Base-by-base conservation (phyloP, 306 rosid species). In the Clitoria ternatea region DNA sequence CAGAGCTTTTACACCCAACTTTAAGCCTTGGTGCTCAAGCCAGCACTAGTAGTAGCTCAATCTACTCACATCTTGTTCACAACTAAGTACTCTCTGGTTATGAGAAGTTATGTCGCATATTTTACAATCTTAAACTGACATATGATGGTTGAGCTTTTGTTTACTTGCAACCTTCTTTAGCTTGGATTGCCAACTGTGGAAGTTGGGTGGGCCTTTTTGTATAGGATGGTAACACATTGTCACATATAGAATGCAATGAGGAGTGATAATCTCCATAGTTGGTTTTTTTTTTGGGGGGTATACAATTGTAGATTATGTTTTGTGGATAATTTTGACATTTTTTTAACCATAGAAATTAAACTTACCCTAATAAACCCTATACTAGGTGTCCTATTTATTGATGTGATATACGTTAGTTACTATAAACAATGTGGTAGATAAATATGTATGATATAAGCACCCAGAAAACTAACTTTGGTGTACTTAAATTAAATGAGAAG, bases 41-140 rank as follows among this genome's bases (percentile, higher is more conserved):
- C 45, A 87, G 99, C 88, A 83, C 90, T 68, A 85, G 96, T 66
- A 89, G 96, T 80, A 87, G 88, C 85, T 87, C 89, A 20, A 62
- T 80, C 44, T 81, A 86, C 81, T 87, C 91, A 29, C 78, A 84
- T 70, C 53, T 76, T 52, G 30, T 49, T 68, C 82, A 69, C 61
- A 82, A 79, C 71, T 90, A 79, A 82, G 77, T 52, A 61, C 67
- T 17, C 14, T 50, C 10, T 36, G 8, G 24, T 18, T 6, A 43
- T 69, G 55, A 61, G 66, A 19, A 79, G 74, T 78, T 9, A 67
- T 47, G 64, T 53, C 7, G 1, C 82, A 67, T 77, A 73, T 81
- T 79, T 81, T 81, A 81, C 80, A 48, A 48, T 66, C 72, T 79
- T 72, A 66, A 76, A 90, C n/a, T n/a, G n/a, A 79, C 78, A 82